Percentiles rank a stretch among this genome's conserved stretches.
Conservation (phyloP, 805 yeast genomes). For the Kodamaea restingae region DNA sequence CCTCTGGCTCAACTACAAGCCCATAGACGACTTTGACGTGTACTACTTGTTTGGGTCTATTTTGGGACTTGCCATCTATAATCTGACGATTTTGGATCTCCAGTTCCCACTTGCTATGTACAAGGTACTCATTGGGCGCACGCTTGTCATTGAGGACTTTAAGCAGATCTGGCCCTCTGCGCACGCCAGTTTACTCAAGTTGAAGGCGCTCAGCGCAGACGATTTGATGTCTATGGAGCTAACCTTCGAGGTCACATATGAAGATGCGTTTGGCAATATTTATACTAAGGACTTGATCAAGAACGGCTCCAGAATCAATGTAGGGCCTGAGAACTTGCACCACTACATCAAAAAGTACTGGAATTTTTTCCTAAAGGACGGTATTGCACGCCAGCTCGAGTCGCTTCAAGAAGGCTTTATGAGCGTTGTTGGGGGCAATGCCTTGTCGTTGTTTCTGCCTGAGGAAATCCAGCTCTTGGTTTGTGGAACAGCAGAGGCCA, state of each 20-base stretch:
- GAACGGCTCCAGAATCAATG: conserved; percentile 53
- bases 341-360: conserved; percentile 63
- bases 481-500: conserved; percentile 68
- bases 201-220: conserved; percentile 22
- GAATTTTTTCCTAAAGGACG: conserved; percentile 53
- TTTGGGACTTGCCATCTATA: conserved; percentile 85
- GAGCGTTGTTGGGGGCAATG: conserved; percentile 74
- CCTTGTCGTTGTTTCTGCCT: conserved; percentile 72
- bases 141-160: conserved; percentile 60
- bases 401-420: conserved; percentile 70
- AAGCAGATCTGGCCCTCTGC: conserved; percentile 65
- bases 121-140: conserved; percentile 61
- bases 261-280: conserved; percentile 43
- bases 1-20: conserved; percentile 68
- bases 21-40: conserved; percentile 45
- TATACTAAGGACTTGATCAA: conserved; percentile 49
- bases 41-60: conserved; percentile 82
- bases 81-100: conserved; percentile 80
- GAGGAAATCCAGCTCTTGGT: conserved; percentile 76
- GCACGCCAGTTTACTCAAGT: conserved; percentile 33
- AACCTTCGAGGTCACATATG: conserved; percentile 59
- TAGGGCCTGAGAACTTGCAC: conserved; percentile 54
- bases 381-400: conserved; percentile 49
- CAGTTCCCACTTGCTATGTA: conserved; percentile 73
- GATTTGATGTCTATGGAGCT: conserved; percentile 44